Base-by-base conservation (phyloP, 305 asterid species). In the Solanum aculeatissimum region DNA sequence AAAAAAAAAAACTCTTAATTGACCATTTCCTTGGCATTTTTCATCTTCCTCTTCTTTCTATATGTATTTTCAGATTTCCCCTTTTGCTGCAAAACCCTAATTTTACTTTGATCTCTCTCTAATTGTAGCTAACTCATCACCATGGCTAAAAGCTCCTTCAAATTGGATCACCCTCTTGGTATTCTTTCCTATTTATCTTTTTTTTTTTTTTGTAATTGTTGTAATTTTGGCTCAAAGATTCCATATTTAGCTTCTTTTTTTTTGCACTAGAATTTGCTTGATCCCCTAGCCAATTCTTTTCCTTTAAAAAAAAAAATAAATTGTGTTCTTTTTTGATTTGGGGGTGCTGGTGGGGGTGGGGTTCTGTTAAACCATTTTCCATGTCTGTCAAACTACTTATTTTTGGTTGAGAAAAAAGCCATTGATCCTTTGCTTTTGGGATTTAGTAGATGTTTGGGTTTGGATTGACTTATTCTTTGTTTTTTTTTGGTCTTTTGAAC, bases 61-160 rank as follows among this genome's bases (percentile, higher is more conserved):
- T 2, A 12, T 6, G 10, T 11, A 27, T 42, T 42, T 38, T 57
- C 21, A 55, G 62, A 7, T 78, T 11, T 23, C 63, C 27, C 57
- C 32, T 77, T 25, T 18, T 14, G 42, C 21, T n/a, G 35, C 10
- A 68, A 83, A 88, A 32, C 90, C 92, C 89, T 83, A 83, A 84
- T 75, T 58, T 66, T 16, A 11, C 10, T 84, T 53, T 21, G 38
- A 27, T 80, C 81, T 57, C 66, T 55, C 45, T 54, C 21, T 85
- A 88, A 81, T 86, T 62, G 80, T 25, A 66, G 62, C 43, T 53
- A 51, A 47, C 81, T 63, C 68, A 71, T 82, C 87, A 88, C 89
- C 90, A 95, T 95, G 98, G 95, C 98, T 38, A 92, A 91, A 75
- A 93, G 96, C 89, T 91, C 97, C 90, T 95, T 95, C 91, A 95